Percentiles rank a stretch among this genome's conserved stretches.
phyloP scores from a whole-genome alignment of 2,329 filamentous ascomycete species.

The Botrytis pseudocinerea region DNA sequence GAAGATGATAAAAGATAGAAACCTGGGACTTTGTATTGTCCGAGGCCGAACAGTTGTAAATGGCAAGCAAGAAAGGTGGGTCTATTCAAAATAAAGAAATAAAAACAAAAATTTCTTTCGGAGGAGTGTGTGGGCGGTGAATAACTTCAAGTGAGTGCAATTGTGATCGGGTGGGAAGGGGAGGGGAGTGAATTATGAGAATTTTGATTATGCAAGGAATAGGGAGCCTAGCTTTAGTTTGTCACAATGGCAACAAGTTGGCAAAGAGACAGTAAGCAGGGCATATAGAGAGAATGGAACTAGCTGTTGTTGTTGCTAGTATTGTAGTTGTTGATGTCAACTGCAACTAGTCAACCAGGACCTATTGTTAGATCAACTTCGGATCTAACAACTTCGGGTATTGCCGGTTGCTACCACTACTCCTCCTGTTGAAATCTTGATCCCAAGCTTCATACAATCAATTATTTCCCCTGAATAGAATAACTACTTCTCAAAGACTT shows the following conservation, averaged over 20 bases:
- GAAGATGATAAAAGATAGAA: background rate
- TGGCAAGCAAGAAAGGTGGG: background rate
- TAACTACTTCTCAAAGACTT: background rate
- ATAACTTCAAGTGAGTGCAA: background rate
- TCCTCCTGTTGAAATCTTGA: background rate
- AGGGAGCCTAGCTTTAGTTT: background rate
- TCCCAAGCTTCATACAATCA: background rate
- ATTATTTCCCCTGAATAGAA: background rate
- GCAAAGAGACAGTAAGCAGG: background rate
- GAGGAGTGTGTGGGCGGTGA: background rate
- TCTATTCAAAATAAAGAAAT: background rate
- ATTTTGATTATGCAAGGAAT: background rate
- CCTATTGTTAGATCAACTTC: background rate
- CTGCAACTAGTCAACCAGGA: slow-evolving; percentile 5
- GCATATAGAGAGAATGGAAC: background rate
- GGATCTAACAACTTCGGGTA: slow-evolving; percentile 3
- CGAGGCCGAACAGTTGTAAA: background rate
- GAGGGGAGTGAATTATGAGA: background rate
- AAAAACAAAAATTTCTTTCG: background rate
- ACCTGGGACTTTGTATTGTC: background rate
- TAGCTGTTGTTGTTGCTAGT: background rate
- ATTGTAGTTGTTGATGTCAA: background rate
- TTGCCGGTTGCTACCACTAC: slow-evolving; percentile 9
- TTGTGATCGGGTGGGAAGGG: background rate
- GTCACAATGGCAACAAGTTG: background rate